Evolutionary conservation across 208 protist genomes (phyloP).

Genomic region (Leishmania tropica): DNA sequence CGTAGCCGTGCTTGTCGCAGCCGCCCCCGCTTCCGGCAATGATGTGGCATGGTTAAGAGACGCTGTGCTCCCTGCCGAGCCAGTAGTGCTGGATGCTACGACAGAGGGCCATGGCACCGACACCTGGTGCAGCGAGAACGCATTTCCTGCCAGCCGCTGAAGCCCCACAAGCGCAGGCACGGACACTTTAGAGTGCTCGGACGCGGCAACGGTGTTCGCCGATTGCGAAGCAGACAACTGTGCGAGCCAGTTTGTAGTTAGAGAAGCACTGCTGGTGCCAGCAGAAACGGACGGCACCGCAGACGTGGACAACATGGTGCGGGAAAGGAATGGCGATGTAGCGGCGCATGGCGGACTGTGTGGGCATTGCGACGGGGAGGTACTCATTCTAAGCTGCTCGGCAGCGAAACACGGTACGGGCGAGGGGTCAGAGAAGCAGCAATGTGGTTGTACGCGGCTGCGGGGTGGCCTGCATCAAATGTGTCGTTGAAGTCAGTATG

Average conservation of each 20-base stretch:
- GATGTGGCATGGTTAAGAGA: neutral
- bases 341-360: neutral
- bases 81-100: neutral
- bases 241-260: neutral
- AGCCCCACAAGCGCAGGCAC: conserved; percentile 19
- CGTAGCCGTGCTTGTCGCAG: neutral
- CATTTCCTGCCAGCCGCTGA: conserved; percentile 21
- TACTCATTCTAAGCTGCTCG: neutral
- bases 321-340: neutral
- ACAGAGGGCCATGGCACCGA: conserved; percentile 1
- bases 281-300: neutral
- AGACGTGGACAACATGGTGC: neutral
- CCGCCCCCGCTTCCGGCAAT: neutral
- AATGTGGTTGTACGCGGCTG: neutral
- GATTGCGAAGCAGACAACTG: neutral
- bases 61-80: neutral
- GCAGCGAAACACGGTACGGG: neutral
- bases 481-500: neutral
- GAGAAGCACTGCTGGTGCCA: neutral
- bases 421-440: neutral
- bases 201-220: neutral
- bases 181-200: neutral
- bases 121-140: conserved; percentile 19
- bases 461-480: neutral
- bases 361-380: neutral